Conservation (phyloP, 129 eudicot species). For the Tanacetum coccineum region DNA sequence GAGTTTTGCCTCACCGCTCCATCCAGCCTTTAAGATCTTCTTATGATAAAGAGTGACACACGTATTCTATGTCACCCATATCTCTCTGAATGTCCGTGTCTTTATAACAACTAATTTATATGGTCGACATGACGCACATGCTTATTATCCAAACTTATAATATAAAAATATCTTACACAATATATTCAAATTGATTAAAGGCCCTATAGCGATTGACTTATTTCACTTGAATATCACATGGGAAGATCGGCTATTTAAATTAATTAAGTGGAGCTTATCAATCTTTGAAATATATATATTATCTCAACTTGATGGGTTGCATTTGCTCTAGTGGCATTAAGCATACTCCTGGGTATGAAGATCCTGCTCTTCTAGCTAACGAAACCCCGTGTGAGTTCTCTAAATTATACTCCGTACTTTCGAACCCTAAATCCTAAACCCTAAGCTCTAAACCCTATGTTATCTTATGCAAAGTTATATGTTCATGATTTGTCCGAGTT, state of each 20-base stretch:
- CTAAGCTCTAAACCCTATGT: too few relatives aligned
- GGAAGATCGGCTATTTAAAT: constrained; percentile 15
- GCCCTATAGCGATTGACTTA: neutral
- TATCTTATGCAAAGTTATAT: neutral
- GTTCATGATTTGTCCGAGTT: neutral
- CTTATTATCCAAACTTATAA: neutral
- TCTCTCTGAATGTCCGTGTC: neutral
- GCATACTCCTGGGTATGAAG: constrained; percentile 70
- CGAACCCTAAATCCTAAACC: too few relatives aligned
- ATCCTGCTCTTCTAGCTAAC: constrained; percentile 58
- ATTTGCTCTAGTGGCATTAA: constrained; percentile 40
- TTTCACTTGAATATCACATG: constrained; percentile 13
- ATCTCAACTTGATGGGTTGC: constrained; percentile 59
- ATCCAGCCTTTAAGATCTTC: too few relatives aligned
- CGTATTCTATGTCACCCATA: constrained; percentile 17
- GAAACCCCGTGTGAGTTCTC: constrained; percentile 82
- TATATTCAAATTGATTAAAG: neutral
- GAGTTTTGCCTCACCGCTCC: too few relatives aligned
- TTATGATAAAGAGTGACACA: constrained; percentile 4
- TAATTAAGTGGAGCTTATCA: constrained; percentile 31
- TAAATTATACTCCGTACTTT: neutral
- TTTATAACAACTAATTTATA: neutral
- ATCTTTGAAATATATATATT: constrained; percentile 14
- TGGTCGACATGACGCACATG: constrained; percentile 9
- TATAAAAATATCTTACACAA: neutral